Evolutionary conservation across 2,329 filamentous ascomycete genomes (phyloP).

Genomic region (Colletotrichum tanaceti): DNA sequence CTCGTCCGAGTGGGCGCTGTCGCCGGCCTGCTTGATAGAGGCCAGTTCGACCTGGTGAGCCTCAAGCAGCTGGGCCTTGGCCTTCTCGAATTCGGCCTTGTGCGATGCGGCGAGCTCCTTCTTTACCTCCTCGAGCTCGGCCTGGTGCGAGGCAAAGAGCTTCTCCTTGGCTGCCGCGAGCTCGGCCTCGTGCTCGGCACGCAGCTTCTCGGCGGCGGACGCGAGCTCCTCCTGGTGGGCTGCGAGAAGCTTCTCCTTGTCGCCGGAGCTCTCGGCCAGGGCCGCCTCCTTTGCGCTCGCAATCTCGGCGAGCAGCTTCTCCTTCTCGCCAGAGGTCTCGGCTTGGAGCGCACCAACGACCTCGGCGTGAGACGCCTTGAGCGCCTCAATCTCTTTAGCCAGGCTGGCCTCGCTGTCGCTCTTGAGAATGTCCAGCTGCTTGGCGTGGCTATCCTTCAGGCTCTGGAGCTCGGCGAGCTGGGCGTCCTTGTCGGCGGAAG

Average conservation of each 20-base stretch:
- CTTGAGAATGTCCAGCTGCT: slow-evolving; percentile 60
- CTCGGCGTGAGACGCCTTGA: slow-evolving; percentile 59
- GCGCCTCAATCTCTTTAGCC: slow-evolving; percentile 54
- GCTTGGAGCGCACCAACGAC: slow-evolving; percentile 57
- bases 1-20: slow-evolving; percentile 51
- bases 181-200: slow-evolving; percentile 48
- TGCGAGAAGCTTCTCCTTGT: slow-evolving; percentile 52
- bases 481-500: slow-evolving; percentile 61
- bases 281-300: slow-evolving; percentile 54
- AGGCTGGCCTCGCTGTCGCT: slow-evolving; percentile 55
- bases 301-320: slow-evolving; percentile 50
- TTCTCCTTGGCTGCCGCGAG: slow-evolving; percentile 50
- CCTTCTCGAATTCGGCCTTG: slow-evolving; percentile 52
- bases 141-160: slow-evolving; percentile 57
- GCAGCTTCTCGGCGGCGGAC: slow-evolving; percentile 48
- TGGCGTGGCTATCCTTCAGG: slow-evolving; percentile 65
- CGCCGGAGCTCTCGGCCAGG: slow-evolving; percentile 54
- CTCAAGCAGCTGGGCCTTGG: slow-evolving; percentile 47
- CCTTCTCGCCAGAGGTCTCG: slow-evolving; percentile 54
- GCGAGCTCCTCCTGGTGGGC: slow-evolving; percentile 49
- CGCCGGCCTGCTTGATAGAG: slow-evolving; percentile 48
- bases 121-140: slow-evolving; percentile 54
- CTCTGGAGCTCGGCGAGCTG: slow-evolving; percentile 63
- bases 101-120: slow-evolving; percentile 51
- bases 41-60: slow-evolving; percentile 50